Evolutionary conservation across 805 yeast species (phyloP), one percentile per base, ranked within the genome.

Genomic region (Wickerhamomyces silvicola): DNA sequence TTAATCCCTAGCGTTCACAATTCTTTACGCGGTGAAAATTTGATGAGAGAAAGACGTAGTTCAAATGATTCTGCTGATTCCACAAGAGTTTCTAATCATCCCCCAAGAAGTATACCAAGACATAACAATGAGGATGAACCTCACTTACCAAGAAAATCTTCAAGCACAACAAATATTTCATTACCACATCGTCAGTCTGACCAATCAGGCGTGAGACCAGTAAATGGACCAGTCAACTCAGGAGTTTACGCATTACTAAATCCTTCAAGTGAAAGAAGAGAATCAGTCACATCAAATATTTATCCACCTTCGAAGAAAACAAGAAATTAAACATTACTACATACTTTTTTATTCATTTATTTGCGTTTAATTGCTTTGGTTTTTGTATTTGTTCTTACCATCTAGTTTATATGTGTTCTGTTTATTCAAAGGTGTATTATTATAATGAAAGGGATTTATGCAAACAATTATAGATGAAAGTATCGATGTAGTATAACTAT

Each of bases 91-190:
- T 30, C 34, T 28, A 38, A 38, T 9, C 44, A 46, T 18, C 50
- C 48, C 22, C 52, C 53, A 31, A 36, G 51, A 29, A 48, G 50
- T 27, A 30, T 43, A 7, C 52, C 49, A 10, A 27, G 21, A 14
- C 16, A 21, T 17, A 31, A 16, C 4, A 24, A n/a, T 9, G 34
- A 35, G 22, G 38, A 35, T 15, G 32, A 27, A 14, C 18, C 27
- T 9, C 30, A 31, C 10, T 22, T 33, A n/a, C 28, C 50, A 29
- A 30, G 39, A 39, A 38, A 36, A 27, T 37, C 45, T 2, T 21
- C 36, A 18, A 42, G 43, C 30, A 37, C 43, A n/a, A 35, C 48
- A 12, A 35, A 32, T 18, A 33, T 18, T n/a, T n/a, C n/a, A 18
- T 22, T 14, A 40, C 31, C n/a, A 18, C 33, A 7, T 22, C 7